Conservation (phyloP, 1,284 basidiomycete genomes). For the Cryptococcus sp. region DNA sequence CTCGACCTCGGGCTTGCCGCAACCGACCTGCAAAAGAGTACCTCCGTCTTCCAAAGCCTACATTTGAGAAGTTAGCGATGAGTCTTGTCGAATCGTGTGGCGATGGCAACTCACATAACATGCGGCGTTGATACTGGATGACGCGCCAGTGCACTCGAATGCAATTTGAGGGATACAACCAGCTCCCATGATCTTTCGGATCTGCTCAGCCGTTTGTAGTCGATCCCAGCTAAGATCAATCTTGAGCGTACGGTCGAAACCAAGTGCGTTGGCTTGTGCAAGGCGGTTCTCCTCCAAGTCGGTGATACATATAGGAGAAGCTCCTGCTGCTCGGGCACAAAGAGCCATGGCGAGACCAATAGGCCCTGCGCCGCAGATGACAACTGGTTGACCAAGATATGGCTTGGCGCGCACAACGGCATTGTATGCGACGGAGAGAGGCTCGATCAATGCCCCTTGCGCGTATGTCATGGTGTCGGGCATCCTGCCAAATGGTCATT, state of each 20-base stretch:
- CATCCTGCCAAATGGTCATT: constrained; percentile 29
- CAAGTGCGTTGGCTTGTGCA: constrained; percentile 45
- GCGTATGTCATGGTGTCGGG: constrained; percentile 51
- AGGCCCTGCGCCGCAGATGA: constrained; percentile 46
- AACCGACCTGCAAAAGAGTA: constrained; percentile 31
- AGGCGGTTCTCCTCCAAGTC: constrained; percentile 50
- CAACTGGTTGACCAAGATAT: constrained; percentile 42
- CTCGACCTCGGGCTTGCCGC: constrained; percentile 28
- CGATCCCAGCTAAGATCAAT: constrained; percentile 31
- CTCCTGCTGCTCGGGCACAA: constrained; percentile 52
- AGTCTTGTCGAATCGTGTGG: background rate
- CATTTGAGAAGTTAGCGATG: background rate
- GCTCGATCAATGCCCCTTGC: constrained; percentile 52
- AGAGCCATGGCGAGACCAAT: constrained; percentile 52
- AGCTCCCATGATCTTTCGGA: constrained; percentile 27
- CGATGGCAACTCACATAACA: constrained; percentile 29
- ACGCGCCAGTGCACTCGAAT: constrained; percentile 52
- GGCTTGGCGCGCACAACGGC: constrained; percentile 48
- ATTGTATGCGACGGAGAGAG: constrained; percentile 49
- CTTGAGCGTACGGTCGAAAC: constrained; percentile 39
- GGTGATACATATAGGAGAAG: constrained; percentile 52
- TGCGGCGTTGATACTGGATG: constrained; percentile 42
- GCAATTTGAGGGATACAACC: constrained; percentile 32
- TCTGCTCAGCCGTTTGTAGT: constrained; percentile 24
- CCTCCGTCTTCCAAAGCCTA: constrained; percentile 36